Base-by-base conservation (phyloP, 768 basidiomycete genomes). In the Filobasidium floriforme region DNA sequence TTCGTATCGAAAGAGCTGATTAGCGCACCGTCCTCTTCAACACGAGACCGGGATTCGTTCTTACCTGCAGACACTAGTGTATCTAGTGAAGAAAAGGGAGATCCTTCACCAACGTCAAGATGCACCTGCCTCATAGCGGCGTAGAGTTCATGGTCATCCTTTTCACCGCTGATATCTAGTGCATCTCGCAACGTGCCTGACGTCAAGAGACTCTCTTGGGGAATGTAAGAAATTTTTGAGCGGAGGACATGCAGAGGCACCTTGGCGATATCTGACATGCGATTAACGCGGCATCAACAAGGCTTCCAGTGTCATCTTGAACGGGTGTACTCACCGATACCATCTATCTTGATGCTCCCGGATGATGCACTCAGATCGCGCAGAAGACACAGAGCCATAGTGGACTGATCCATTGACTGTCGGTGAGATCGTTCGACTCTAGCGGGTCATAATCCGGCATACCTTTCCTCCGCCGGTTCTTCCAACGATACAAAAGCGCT, bases 141-240 rank as follows among this genome's bases (percentile, higher is more conserved):
- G 63, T 72, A 73, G 14, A 79, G 71, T 63, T 74, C 75, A 24
- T 68, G 60, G 46, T 78, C 75, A 46, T 73, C 75, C 44, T 68
- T 72, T 18, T 60, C 44, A 1, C 72, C 71, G 14, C 71, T 72
- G 7, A 76, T 74, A 60, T 79, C 78, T 37, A 79, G 61, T 1
- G 76, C 73, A 22, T 77, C 67, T 22, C 75, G 61, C 18, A 79
- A 57, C 0, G 74, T 76, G 0, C 78, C 78, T 1, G 76, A 77
- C 37, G 71, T 71, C n/a, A 79, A 69, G 19, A 59, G 66, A 4
- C 74, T 72, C 66, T 79, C 78, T 66, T 79, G 78, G 12, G 73
- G 74, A 19, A 79, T 74, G 68, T 76, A 76, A 26, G 75, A 75
- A 24, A 79, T 52, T 29, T 73, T 69, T 6, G 69, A 68, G 51